Base-by-base conservation (phyloP, 2,329 filamentous ascomycete genomes). In the Beauveria sp. region DNA sequence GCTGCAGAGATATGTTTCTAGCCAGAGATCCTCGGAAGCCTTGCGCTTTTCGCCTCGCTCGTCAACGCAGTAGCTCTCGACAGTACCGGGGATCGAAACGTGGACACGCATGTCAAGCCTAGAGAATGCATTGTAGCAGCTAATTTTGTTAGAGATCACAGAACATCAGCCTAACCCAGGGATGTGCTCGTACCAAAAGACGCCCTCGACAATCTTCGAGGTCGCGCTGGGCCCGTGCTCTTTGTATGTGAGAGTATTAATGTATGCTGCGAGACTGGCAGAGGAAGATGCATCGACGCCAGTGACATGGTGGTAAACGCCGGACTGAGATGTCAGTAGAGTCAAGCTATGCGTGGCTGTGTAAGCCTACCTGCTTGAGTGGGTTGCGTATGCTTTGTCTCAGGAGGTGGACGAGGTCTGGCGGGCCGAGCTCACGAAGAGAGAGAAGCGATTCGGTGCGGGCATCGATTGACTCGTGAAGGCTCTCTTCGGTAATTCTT, bases 111-210 rank as follows among this genome's bases (percentile, higher is more conserved):
- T 99, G 71, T 99, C 95, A 58, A 98, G 83, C 66, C 96, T 86
- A 5, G 95, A 98, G 75, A 99, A 97, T 66, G 95, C 95, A 90
- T 99, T 99, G 82, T 99, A 99, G 77, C 95, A 99, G 77, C 80
- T 83, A 3, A 67, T 61, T 47, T 51, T 14, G 38, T 56, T 24
- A 47, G 38, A 22, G 20, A 45, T 26, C n/a, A 22, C n/a, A 7
- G 30, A 20, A 51, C 4, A 38, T 40, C 6, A 82, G 85, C 14
- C 8, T 16, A 12, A 12, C 12, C 5, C 14, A 20, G 14, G 18
- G 7, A 20, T 30, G 22, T 40, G 12, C 81, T 66, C 54, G 10
- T 81, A 95, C 91, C 95, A 98, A 77, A 97, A 98, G 45, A 96
- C 81, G 5, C 95, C 95, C 66, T 96, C 95, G 9, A 92, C 89